Conservation (phyloP, 768 basidiomycete species). For the Fistulinella prunicolor region DNA sequence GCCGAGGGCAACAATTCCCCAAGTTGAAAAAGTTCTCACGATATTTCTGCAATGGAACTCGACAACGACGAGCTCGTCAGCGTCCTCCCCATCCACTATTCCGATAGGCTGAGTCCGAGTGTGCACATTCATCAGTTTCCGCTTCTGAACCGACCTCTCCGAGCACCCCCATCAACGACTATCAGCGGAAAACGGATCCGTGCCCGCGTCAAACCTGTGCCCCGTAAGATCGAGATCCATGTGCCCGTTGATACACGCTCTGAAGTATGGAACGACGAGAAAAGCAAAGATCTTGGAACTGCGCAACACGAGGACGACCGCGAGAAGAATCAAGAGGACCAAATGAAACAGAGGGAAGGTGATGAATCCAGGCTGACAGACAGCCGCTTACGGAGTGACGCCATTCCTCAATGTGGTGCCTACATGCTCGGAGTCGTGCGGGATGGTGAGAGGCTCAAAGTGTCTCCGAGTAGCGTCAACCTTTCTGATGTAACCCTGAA, state of each 20-base stretch:
- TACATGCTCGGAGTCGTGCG: conserved; percentile 78
- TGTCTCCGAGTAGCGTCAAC: background rate
- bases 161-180: conserved; percentile 71
- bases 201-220: conserved; percentile 65
- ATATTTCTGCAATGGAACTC: conserved; percentile 22
- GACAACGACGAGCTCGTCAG: conserved; percentile 59
- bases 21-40: too few relatives aligned
- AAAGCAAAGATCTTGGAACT: conserved; percentile 59
- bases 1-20: too few relatives aligned
- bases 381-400: conserved; percentile 70
- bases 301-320: conserved; percentile 72
- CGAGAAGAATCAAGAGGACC: conserved; percentile 69
- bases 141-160: conserved; percentile 67
- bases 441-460: conserved; percentile 49
- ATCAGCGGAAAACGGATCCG: conserved; percentile 73
- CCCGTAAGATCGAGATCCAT: conserved; percentile 69
- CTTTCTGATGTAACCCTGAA: conserved; percentile 28
- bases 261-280: conserved; percentile 79
- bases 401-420: conserved; percentile 57
- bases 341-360: conserved; percentile 45
- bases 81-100: conserved; percentile 70
- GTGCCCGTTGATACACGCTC: conserved; percentile 77
- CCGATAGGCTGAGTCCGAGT: conserved; percentile 56
- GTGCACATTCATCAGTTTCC: conserved; percentile 84
- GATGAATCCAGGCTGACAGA: conserved; percentile 64